phyloP scores from a whole-genome alignment of 1,139 yeast genomes.

The Debaryomyces singareniensis region DNA sequence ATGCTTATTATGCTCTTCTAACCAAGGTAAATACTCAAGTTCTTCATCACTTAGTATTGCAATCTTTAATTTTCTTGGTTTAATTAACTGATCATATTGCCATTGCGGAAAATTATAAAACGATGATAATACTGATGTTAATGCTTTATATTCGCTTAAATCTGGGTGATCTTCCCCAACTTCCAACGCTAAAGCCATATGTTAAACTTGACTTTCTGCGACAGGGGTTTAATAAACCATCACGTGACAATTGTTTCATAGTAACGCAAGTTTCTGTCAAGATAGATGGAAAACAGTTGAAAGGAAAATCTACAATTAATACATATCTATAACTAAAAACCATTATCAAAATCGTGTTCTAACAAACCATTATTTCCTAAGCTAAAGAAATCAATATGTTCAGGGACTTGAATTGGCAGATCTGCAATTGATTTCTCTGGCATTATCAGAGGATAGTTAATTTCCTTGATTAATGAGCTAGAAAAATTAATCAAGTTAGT shows the following conservation, averaged over 20 bases:
- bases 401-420: not conserved
- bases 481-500: slow-evolving; percentile 21
- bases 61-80: slow-evolving; percentile 26
- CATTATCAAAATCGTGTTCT: slow-evolving; percentile 4
- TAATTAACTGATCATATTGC: slow-evolving; percentile 29
- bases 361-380: slow-evolving; percentile 4
- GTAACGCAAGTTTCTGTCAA: too few relatives aligned
- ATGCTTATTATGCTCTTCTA: slow-evolving; percentile 35
- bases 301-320: not conserved
- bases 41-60: slow-evolving; percentile 34
- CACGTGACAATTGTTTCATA: too few relatives aligned
- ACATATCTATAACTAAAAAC: not conserved
- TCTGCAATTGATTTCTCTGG: not conserved
- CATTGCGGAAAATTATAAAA: slow-evolving; percentile 28
- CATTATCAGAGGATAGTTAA: slow-evolving; percentile 21
- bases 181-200: too few relatives aligned
- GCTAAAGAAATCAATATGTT: slow-evolving; percentile 3
- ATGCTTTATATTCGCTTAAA: slow-evolving; percentile 30
- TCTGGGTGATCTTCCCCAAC: not conserved
- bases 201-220: too few relatives aligned
- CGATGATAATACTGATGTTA: slow-evolving; percentile 34
- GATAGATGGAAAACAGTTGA: too few relatives aligned
- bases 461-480: slow-evolving; percentile 24
- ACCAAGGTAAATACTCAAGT: slow-evolving; percentile 45
- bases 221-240: too few relatives aligned